Conservation (phyloP, 2,329 filamentous ascomycete species). For the Beauveria rudraprayagi region DNA sequence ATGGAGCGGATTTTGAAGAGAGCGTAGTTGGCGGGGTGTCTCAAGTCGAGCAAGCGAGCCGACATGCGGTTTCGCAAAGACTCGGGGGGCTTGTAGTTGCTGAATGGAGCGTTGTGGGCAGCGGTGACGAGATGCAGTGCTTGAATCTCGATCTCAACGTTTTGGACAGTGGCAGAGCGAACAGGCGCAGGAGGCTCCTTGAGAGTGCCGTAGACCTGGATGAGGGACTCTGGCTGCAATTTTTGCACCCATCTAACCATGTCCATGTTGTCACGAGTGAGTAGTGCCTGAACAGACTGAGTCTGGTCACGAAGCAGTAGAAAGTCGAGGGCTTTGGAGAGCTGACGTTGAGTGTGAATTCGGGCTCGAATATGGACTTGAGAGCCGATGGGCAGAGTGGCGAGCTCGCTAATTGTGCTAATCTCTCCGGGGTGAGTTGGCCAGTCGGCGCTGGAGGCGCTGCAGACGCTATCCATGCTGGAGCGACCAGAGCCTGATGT, state of each 20-base stretch:
- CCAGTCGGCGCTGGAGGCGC: constrained; percentile 30
- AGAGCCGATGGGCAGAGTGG: constrained; percentile 28
- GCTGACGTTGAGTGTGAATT: constrained; percentile 59
- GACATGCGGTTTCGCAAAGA: constrained; percentile 59
- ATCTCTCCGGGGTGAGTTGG: constrained; percentile 32
- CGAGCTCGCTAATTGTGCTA: constrained; percentile 30
- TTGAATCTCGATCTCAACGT: constrained; percentile 65
- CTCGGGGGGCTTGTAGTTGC: constrained; percentile 57
- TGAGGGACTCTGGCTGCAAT: constrained; percentile 67
- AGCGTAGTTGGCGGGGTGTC: constrained; percentile 78
- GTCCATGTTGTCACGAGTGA: constrained; percentile 48
- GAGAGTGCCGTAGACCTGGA: constrained; percentile 66
- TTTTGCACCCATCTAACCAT: constrained; percentile 87
- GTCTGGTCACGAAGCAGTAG: constrained; percentile 79
- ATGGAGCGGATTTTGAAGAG: constrained; percentile 82
- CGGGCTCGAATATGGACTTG: constrained; percentile 35
- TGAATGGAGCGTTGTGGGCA: constrained; percentile 41
- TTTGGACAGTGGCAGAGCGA: constrained; percentile 65
- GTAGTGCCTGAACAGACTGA: constrained; percentile 69
- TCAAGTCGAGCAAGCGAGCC: constrained; percentile 75
- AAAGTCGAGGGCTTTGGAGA: constrained; percentile 79
- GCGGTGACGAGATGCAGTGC: constrained; percentile 44
- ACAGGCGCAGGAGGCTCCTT: constrained; percentile 68
- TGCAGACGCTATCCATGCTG: constrained; percentile 27
- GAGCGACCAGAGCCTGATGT: constrained; percentile 7